Evolutionary conservation across 129 eudicot species (phyloP), one percentile per base, ranked within the genome.

Genomic region (Artemisia annua): DNA sequence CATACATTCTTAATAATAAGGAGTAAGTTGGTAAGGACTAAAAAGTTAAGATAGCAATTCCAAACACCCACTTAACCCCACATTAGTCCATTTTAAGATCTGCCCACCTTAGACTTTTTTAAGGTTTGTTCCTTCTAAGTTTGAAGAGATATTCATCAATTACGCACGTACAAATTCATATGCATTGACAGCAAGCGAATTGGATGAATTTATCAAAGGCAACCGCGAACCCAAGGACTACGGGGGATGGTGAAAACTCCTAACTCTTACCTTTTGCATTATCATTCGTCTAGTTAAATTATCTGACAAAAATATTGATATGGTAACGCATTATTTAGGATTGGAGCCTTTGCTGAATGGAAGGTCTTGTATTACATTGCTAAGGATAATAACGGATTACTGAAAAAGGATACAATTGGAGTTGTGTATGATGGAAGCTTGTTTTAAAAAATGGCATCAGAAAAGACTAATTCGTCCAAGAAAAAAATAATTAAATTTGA

Each of bases 391-490:
- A 67, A 82, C 5, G 95, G 95, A 20, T 66, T 87, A 63, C 62
- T 92, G 81, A 83, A 75, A 18, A 89, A 72, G 62, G 91, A 89
- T 3, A 79, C 80, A 2, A 28, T 92, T 1, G 75, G 81, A 83
- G 92, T 76, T 15, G 89, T 79, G 53, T 92, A 87, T 65, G 95
- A 89, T 71, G 96, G 98, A 72, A 85, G 88, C 77, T 75, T 92
- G 78, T 92, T 92, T 2, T 84, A 85, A 18, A 78, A 50, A 67
- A 20, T 56, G 66, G 76, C 66, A 7, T 22, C 50, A 6, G 67
- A 58, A 44, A 71, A 71, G 66, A 56, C 22, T 18, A 70, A 70
- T 11, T 39, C 44, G 15, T 69, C 50, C 63, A 69, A 71, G 19
- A 71, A 71, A 20, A 71, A 71, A 43, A 20, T 7, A 56, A n/a